Evolutionary conservation across 2,329 filamentous ascomycete species (phyloP).

Genomic region (Metarhizium rileyi): DNA sequence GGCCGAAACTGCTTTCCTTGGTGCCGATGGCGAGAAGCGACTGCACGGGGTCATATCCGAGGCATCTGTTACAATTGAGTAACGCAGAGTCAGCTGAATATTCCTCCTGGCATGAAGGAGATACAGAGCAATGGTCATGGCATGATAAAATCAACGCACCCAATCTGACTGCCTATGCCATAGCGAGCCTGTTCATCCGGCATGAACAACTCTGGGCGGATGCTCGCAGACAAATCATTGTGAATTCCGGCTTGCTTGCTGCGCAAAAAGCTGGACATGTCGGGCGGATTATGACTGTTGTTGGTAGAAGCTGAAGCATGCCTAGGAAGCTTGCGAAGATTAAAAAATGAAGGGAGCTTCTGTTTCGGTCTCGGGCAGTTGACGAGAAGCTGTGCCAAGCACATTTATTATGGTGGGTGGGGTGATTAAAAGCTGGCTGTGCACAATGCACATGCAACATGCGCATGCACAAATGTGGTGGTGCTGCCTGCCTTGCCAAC

Average conservation of each 20-base stretch:
- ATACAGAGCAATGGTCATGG: not conserved
- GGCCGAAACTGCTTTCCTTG: slow-evolving; percentile 74
- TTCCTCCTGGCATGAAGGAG: slow-evolving; percentile 1
- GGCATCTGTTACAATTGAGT: slow-evolving; percentile 41
- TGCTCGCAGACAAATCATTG: slow-evolving; percentile 76
- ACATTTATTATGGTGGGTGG: too few species aligned
- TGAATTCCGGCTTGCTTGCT: slow-evolving; percentile 91
- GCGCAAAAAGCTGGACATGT: slow-evolving; percentile 79
- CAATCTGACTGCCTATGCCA: slow-evolving; percentile 69
- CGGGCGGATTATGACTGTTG: slow-evolving; percentile 3
- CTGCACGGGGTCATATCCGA: slow-evolving; percentile 90
- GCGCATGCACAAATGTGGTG: too few species aligned
- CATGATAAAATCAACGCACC: slow-evolving; percentile 28
- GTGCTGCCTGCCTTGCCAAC: too few species aligned
- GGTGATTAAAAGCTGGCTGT: not conserved
- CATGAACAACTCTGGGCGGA: slow-evolving; percentile 67
- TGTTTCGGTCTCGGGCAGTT: too few species aligned
- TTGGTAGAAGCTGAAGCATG: not conserved
- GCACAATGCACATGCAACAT: not conserved
- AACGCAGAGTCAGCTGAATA: not conserved
- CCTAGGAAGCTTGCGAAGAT: not conserved
- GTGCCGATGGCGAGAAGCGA: slow-evolving; percentile 90
- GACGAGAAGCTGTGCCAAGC: too few species aligned
- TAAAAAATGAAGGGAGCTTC: not conserved
- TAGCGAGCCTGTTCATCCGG: slow-evolving; percentile 77